Conservation (phyloP, 2,329 filamentous ascomycete genomes). For the Stenocarpella maydis region DNA sequence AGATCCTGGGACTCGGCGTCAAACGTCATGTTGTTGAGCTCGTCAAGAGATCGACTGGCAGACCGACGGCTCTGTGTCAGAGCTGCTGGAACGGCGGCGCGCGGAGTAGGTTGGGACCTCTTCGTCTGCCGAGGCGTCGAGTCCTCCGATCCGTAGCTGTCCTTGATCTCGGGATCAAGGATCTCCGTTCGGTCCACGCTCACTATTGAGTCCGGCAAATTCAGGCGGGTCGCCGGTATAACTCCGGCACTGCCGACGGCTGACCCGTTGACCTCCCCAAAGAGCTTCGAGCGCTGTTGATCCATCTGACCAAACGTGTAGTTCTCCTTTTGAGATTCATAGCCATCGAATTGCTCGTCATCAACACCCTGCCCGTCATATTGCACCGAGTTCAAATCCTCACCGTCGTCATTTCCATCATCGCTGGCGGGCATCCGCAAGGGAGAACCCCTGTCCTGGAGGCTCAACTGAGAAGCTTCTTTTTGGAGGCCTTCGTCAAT, state of each 20-base stretch:
- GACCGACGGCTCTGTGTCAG: constrained; percentile 37
- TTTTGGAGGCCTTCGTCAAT: constrained; percentile 67
- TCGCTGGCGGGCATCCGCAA: constrained; percentile 38
- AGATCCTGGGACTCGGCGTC: constrained; percentile 65
- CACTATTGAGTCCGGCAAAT: constrained; percentile 51
- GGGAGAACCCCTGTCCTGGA: constrained; percentile 54
- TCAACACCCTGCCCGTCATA: constrained; percentile 45
- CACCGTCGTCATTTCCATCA: constrained; percentile 42
- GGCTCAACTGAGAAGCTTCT: constrained; percentile 69
- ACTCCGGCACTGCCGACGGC: constrained; percentile 62
- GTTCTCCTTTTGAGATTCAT: constrained; percentile 84
- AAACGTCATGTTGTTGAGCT: constrained; percentile 60
- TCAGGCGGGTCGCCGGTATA: constrained; percentile 57
- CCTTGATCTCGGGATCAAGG: constrained; percentile 52
- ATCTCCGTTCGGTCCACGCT: constrained; percentile 48
- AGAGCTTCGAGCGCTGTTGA: constrained; percentile 53
- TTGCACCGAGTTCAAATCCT: constrained; percentile 35
- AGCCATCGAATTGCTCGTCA: constrained; percentile 52
- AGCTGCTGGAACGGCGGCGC: constrained; percentile 39
- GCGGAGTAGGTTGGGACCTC: constrained; percentile 36
- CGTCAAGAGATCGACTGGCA: constrained; percentile 54
- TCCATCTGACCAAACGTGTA: constrained; percentile 67
- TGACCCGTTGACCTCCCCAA: constrained; percentile 64
- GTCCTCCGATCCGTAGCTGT: constrained; percentile 58
- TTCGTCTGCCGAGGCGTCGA: constrained; percentile 37